Conservation (phyloP, 352 stramenopile genomes). For the Lagenidium giganteum region DNA sequence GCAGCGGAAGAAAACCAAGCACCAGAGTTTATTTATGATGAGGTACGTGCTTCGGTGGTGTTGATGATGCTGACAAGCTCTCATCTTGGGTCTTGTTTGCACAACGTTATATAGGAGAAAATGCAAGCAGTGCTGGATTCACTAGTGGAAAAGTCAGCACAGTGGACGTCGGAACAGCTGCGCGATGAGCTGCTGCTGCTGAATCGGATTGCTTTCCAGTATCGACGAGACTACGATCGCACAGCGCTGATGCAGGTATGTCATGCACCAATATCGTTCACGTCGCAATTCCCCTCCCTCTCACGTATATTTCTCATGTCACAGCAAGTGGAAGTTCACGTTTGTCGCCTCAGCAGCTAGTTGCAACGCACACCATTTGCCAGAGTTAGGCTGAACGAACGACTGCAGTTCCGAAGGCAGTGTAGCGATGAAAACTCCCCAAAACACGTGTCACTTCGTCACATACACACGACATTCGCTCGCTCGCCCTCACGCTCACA, state of each 20-base stretch:
- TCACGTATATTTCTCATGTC: background rate
- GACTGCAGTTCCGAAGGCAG: too few relatives aligned
- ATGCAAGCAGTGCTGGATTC: slow-evolving; percentile 44
- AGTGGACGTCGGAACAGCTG: slow-evolving; percentile 71
- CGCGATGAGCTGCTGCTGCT: slow-evolving; percentile 62
- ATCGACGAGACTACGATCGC: slow-evolving; percentile 57
- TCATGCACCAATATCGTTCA: background rate
- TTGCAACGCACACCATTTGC: too few relatives aligned
- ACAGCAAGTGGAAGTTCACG: too few relatives aligned
- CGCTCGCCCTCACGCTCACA: too few relatives aligned
- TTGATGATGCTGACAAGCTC: background rate
- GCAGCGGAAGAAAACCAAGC: slow-evolving; percentile 4
- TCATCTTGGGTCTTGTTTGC: background rate
- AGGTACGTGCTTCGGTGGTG: slow-evolving; percentile 34
- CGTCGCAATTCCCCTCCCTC: too few relatives aligned
- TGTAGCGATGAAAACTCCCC: too few relatives aligned
- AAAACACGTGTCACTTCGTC: too few relatives aligned
- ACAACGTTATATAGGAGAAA: slow-evolving; percentile 30
- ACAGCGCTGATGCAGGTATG: slow-evolving; percentile 60
- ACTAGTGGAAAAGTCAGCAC: slow-evolving; percentile 49
- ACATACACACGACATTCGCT: too few relatives aligned
- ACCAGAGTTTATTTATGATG: slow-evolving; percentile 72
- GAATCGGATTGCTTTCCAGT: slow-evolving; percentile 67
- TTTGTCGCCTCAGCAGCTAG: too few relatives aligned
- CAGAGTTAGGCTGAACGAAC: too few relatives aligned